A percentile compares a stretch with the other conserved stretches of the same genome.
Evolutionary conservation across 148 eudicot genomes (phyloP).

Genomic region (Gaultheria prostrata): DNA sequence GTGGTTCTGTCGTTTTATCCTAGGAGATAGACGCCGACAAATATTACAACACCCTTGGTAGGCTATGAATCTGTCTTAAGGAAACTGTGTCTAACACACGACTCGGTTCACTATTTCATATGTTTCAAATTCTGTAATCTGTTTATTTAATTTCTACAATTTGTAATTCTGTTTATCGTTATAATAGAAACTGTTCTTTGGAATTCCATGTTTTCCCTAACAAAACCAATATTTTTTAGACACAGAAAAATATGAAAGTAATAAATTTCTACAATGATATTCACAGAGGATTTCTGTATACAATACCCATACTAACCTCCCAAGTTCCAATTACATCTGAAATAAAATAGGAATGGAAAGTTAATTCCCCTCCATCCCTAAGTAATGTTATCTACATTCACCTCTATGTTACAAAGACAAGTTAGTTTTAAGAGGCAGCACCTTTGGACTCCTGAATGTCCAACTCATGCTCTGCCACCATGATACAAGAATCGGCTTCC

Average conservation of each 20-base stretch:
- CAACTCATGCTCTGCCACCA: conserved; percentile 92
- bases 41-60: too few species aligned
- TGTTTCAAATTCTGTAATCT: too few species aligned
- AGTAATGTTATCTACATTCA: background rate
- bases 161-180: too few species aligned
- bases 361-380: background rate
- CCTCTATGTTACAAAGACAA: background rate
- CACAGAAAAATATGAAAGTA: background rate
- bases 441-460: conserved; percentile 75
- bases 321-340: background rate
- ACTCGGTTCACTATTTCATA: too few species aligned
- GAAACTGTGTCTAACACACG: too few species aligned
- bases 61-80: too few species aligned
- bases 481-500: conserved; percentile 82
- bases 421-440: conserved; percentile 62
- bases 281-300: background rate
- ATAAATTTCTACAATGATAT: background rate
- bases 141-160: too few species aligned
- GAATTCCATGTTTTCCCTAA: too few species aligned
- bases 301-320: background rate
- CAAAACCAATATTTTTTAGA: too few species aligned
- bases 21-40: too few species aligned
- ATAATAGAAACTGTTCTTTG: too few species aligned
- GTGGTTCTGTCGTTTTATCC: too few species aligned
- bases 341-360: background rate